Conservation (phyloP, 2,329 filamentous ascomycete species). For the Aspergillus pseudoterreus region DNA sequence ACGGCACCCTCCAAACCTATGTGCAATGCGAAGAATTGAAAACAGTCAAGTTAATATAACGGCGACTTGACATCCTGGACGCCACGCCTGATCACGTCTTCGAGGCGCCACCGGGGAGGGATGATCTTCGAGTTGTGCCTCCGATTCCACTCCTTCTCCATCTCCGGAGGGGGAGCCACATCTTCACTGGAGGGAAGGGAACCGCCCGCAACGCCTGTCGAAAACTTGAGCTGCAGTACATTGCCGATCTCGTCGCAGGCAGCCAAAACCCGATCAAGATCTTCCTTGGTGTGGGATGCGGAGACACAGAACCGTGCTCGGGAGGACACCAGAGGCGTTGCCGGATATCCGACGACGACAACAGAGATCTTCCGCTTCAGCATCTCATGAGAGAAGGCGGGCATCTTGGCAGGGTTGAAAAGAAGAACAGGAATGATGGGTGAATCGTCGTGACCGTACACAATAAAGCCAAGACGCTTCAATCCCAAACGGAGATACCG, state of each 20-base stretch:
- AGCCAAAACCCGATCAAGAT: conserved; percentile 81
- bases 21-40: conserved; percentile 8
- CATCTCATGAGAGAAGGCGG: conserved; percentile 98
- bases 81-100: conserved; percentile 69
- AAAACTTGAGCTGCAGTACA: conserved; percentile 91
- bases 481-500: conserved; percentile 95
- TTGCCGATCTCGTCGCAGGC: conserved; percentile 94
- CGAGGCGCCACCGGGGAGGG: conserved; percentile 74
- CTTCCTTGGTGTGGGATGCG: conserved; percentile 95
- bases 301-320: conserved; percentile 95
- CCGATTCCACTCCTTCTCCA: conserved; percentile 64
- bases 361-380: conserved; percentile 95
- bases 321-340: conserved; percentile 90
- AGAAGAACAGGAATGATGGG: conserved; percentile 92
- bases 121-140: conserved; percentile 50
- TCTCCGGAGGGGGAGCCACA: conserved; percentile 58
- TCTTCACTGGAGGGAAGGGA: conserved; percentile 71
- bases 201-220: conserved; percentile 90
- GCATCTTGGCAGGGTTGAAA: conserved; percentile 98
- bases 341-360: conserved; percentile 94
- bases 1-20: conserved; percentile 7
- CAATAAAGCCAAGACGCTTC: conserved; percentile 94
- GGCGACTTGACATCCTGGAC: conserved; percentile 72
- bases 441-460: conserved; percentile 96
- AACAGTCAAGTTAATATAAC: conserved; percentile 52